These are phyloP conservation scores for Ceratocystiopsis brevicomis DNA, from an alignment of 2,329 filamentous ascomycete genomes.

Conservation along the genomic window DNA sequence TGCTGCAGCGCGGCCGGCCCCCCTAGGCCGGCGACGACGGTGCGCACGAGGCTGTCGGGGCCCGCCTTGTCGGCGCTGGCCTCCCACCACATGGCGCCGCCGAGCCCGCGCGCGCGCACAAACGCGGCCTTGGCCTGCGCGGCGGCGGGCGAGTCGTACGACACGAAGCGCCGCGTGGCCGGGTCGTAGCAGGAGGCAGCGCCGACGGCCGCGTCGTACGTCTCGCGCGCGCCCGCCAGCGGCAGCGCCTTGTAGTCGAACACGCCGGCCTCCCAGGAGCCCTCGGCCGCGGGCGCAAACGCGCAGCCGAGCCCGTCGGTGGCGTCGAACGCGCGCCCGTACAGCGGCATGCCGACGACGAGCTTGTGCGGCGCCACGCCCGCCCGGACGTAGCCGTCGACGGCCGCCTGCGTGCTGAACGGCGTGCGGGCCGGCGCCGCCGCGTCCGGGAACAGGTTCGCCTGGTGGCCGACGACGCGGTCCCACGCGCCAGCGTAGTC, in stretches of 20 bases:
- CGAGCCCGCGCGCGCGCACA: constrained; percentile 46
- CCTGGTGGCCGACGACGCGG: constrained; percentile 49
- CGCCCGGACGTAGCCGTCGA: constrained; percentile 49
- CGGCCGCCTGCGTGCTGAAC: constrained; percentile 54
- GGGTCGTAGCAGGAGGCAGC: constrained; percentile 66
- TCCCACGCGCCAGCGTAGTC: constrained; percentile 81
- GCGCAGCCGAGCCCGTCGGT: constrained; percentile 55
- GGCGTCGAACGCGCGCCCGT: constrained; percentile 66
- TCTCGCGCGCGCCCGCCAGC: constrained; percentile 42
- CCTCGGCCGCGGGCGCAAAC: constrained; percentile 56
- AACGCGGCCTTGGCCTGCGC: constrained; percentile 52
- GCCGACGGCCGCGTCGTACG: constrained; percentile 40
- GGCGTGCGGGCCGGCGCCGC: constrained; percentile 48
- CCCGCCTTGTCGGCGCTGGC: constrained; percentile 56
- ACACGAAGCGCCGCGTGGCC: constrained; percentile 45
- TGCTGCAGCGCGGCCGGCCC: constrained; percentile 30
- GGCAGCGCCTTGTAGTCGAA: constrained; percentile 83
- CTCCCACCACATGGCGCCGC: constrained; percentile 98
- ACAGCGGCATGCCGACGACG: constrained; percentile 80
- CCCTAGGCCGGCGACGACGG: constrained; percentile 40
- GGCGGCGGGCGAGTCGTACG: constrained; percentile 56
- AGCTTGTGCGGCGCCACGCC: constrained; percentile 55
- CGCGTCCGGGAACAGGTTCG: constrained; percentile 47
- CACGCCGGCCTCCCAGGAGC: constrained; percentile 69
- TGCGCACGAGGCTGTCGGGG: constrained; percentile 47